phyloP scores from a whole-genome alignment of 2,329 filamentous ascomycete species.

The Claviceps sp. region DNA sequence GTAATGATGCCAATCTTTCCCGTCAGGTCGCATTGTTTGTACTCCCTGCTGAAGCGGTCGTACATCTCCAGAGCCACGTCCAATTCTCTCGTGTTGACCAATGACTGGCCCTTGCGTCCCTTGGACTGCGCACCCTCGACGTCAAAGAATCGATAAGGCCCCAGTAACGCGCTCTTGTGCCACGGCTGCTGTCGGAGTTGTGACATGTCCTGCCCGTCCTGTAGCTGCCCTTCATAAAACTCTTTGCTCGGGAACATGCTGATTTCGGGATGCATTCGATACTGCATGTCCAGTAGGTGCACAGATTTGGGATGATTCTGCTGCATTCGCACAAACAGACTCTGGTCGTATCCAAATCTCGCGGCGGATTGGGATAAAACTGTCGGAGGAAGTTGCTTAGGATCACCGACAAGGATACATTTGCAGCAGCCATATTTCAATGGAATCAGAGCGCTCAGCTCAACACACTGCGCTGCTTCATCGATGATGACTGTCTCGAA shows the following conservation, averaged over 20 bases:
- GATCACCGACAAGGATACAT: slow-evolving; percentile 93
- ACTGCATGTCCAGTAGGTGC: slow-evolving; percentile 92
- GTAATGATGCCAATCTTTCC: slow-evolving; percentile 95
- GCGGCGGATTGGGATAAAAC: slow-evolving; percentile 90
- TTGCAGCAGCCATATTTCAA: slow-evolving; percentile 95
- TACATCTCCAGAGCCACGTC: slow-evolving; percentile 79
- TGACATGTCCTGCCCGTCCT: slow-evolving; percentile 77
- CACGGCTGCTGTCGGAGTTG: slow-evolving; percentile 64
- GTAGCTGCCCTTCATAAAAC: slow-evolving; percentile 81
- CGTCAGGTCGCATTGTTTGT: slow-evolving; percentile 51
- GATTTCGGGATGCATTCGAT: slow-evolving; percentile 98
- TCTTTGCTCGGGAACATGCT: slow-evolving; percentile 78
- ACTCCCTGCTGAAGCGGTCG: slow-evolving; percentile 63
- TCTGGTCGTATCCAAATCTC: slow-evolving; percentile 90
- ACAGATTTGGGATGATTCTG: slow-evolving; percentile 77
- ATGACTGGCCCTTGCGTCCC: slow-evolving; percentile 72
- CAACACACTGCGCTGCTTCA: slow-evolving; percentile 95
- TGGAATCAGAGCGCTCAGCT: slow-evolving; percentile 89
- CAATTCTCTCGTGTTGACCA: slow-evolving; percentile 80
- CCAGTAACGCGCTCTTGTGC: slow-evolving; percentile 71
- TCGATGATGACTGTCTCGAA: slow-evolving; percentile 98
- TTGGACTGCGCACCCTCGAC: slow-evolving; percentile 76
- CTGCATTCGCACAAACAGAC: slow-evolving; percentile 97
- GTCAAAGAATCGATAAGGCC: slow-evolving; percentile 94
- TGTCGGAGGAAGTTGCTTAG: slow-evolving; percentile 90